Conservation (phyloP, 805 yeast species). For the Candida ponderosae region DNA sequence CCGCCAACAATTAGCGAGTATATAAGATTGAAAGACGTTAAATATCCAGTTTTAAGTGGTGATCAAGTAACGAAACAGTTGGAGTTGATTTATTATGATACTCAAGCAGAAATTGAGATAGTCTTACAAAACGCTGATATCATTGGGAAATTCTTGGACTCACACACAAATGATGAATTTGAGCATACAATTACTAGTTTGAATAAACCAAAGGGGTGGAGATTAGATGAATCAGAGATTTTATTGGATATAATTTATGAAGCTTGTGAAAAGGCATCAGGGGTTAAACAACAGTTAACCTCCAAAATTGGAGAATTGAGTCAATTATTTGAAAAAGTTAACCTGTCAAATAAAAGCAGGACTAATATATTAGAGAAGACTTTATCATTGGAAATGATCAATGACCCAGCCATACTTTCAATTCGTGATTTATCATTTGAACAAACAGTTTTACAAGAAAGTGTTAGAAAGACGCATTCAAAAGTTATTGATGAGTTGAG, state of each 20-base stretch:
- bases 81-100: slow-evolving; percentile 16
- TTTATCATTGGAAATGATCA: slow-evolving; percentile 1
- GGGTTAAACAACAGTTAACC: neutral
- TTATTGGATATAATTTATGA: slow-evolving; percentile 6
- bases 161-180: slow-evolving; percentile 21
- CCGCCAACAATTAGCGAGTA: slow-evolving; percentile 12
- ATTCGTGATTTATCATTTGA: slow-evolving; percentile 15
- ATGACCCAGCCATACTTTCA: slow-evolving; percentile 4
- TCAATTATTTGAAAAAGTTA: no score
- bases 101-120: slow-evolving; percentile 25
- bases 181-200: slow-evolving; percentile 21
- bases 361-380: slow-evolving; percentile 5
- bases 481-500: slow-evolving; percentile 7
- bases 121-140: slow-evolving; percentile 22
- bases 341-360: neutral
- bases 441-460: slow-evolving; percentile 7
- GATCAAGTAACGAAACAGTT: slow-evolving; percentile 10
- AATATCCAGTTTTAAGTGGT: slow-evolving; percentile 13
- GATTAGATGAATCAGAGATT: slow-evolving; percentile 22
- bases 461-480: slow-evolving; percentile 8
- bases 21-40: slow-evolving; percentile 11
- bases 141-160: slow-evolving; percentile 22
- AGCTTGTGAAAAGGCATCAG: neutral
- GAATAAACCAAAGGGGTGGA: slow-evolving; percentile 27
- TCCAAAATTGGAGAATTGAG: neutral